Conservation (phyloP, 208 protist species). For the Acanthamoeba divionensis region DNA sequence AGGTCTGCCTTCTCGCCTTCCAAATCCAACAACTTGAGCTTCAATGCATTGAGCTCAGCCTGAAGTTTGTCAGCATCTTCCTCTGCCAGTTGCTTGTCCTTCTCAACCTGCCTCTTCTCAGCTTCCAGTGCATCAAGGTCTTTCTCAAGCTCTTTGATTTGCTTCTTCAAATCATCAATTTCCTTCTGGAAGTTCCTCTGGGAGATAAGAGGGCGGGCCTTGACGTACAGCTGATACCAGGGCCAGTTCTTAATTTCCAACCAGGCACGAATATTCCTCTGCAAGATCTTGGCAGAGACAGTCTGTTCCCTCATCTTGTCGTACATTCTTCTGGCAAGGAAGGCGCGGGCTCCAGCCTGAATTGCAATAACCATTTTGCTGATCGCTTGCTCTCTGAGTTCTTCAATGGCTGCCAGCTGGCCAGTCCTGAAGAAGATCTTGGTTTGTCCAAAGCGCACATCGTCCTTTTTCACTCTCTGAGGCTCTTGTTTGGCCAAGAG, state of each 20-base stretch:
- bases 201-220: slow-evolving; percentile 73
- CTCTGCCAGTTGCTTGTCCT: slow-evolving; percentile 67
- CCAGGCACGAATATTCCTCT: slow-evolving; percentile 76
- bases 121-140: slow-evolving; percentile 67
- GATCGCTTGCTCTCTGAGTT: slow-evolving; percentile 76
- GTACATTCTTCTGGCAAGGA: slow-evolving; percentile 72
- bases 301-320: slow-evolving; percentile 73
- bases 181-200: slow-evolving; percentile 72
- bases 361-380: slow-evolving; percentile 73
- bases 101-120: slow-evolving; percentile 63
- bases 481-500: slow-evolving; percentile 57
- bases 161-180: slow-evolving; percentile 75
- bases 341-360: slow-evolving; percentile 76
- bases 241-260: slow-evolving; percentile 77
- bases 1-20: slow-evolving; percentile 65
- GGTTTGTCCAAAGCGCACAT: slow-evolving; percentile 78
- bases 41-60: slow-evolving; percentile 63
- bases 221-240: slow-evolving; percentile 81
- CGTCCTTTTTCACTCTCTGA: slow-evolving; percentile 64
- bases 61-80: slow-evolving; percentile 61
- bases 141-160: slow-evolving; percentile 64
- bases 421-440: slow-evolving; percentile 86
- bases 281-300: slow-evolving; percentile 74
- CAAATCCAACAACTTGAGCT: slow-evolving; percentile 55
- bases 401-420: slow-evolving; percentile 80